A percentile compares a stretch with the other conserved stretches of the same genome.
These are phyloP conservation scores for Fomitiporia mediterranea DNA, from an alignment of 1,284 basidiomycete species.

Conservation along the genomic window DNA sequence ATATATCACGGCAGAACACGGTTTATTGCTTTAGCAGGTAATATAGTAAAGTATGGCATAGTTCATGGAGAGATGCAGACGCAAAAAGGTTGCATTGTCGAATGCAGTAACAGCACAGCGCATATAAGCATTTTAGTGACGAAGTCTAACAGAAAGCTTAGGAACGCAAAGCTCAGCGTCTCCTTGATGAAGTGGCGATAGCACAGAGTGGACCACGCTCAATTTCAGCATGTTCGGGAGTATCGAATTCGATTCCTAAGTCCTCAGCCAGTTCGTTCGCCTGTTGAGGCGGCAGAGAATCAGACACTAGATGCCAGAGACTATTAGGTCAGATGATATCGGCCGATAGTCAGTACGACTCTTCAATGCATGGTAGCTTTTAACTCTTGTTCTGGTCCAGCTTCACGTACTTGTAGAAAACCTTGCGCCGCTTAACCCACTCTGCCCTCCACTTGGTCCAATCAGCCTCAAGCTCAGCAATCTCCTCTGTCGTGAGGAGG, in stretches of 20 bases:
- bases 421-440: constrained; percentile 65
- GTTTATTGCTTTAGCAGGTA: not conserved
- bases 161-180: not conserved
- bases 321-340: constrained; percentile 34
- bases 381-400: not conserved
- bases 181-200: not conserved
- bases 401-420: constrained; percentile 58
- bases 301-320: constrained; percentile 69
- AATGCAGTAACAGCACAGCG: too few species aligned
- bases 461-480: constrained; percentile 55
- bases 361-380: not conserved
- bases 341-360: not conserved
- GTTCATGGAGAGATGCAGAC: too few species aligned
- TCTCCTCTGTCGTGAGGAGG: constrained; percentile 56
- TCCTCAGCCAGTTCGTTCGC: constrained; percentile 59
- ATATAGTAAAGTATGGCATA: not conserved
- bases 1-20: not conserved
- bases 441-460: constrained; percentile 69
- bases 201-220: constrained; percentile 48
- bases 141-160: too few species aligned
- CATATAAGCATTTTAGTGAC: too few species aligned
- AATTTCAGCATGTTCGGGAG: constrained; percentile 54
- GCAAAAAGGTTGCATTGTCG: too few species aligned
- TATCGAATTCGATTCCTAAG: constrained; percentile 71
- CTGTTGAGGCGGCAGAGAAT: constrained; percentile 59